phyloP scores from a whole-genome alignment of 306 rosid species.

The Pyrus communis region DNA sequence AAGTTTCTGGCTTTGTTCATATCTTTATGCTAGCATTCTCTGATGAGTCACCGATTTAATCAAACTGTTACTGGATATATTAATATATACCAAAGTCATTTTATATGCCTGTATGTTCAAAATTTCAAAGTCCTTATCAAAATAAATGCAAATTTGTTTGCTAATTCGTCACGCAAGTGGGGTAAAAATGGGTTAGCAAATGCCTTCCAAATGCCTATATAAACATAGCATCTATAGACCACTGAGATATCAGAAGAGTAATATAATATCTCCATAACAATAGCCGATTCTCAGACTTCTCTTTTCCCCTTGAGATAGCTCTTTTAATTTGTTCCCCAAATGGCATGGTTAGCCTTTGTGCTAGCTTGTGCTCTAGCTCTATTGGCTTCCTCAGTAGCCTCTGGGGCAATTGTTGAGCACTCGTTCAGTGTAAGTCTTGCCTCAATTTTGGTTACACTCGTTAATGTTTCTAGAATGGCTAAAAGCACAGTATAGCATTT shows the following conservation, averaged over 20 bases:
- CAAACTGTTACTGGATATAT: not conserved
- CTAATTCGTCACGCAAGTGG: not conserved
- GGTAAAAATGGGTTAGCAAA: not conserved
- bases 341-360: constrained; percentile 20
- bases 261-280: not conserved
- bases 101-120: not conserved
- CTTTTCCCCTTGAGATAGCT: not conserved
- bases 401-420: constrained; percentile 43
- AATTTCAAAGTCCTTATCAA: not conserved
- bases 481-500: no score
- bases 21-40: not conserved
- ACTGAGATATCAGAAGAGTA: not conserved
- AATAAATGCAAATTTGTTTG: not conserved
- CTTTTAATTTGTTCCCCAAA: not conserved
- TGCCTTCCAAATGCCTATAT: not conserved
- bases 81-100: not conserved
- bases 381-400: constrained; percentile 31
- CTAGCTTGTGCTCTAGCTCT: constrained; percentile 25
- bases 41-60: no score
- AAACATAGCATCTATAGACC: not conserved
- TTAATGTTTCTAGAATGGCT: no score
- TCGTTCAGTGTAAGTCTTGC: constrained; percentile 29
- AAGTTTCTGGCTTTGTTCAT: not conserved
- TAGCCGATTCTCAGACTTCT: not conserved
- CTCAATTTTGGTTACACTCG: not conserved